Base-by-base conservation (phyloP, 371 early-diverging fungal species). In the Blyttiomyces sp. region DNA sequence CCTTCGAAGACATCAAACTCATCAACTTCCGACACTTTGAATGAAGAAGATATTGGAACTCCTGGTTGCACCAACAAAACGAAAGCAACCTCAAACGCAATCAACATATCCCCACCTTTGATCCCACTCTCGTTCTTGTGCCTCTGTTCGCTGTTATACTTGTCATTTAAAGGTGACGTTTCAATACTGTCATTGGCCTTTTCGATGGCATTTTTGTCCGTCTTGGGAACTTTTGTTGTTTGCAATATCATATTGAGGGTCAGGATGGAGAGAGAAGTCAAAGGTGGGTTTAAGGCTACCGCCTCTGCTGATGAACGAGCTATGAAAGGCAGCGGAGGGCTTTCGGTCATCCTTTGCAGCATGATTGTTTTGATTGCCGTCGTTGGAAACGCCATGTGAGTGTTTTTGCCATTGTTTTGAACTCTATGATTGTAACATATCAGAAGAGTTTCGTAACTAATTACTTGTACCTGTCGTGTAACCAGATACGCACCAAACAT, bases 131-230 rank as follows among this genome's bases (percentile, higher is more conserved):
- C 62, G 0, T 85, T 85, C 59, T 58, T 80, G 23, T 44, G 72
- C 2, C 58, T 81, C 23, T 79, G 74, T 49, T 44, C 75, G 24
- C 76, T 73, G 2, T 60, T 84, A 24, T 80, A 71, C 59, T 57
- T 64, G 3, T 74, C 77, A 43, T 70, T 74, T 4, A 58, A 69
- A 3, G 82, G 81, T 16, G 71, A 81, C 48, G 62, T 75, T 0
- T 76, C 74, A 0, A 73, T 75, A 1, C 60, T 84, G 26, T 77
- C 81, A 0, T 79, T 81, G 39, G 74, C 82, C 9, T 84, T 82
- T 70, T 70, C 79, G 13, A 77, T 84, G 7, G 68, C 82, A 0
- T 82, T 84, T 55, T 65, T 84, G 2, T 63, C 74, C 30, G 76
- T 77, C 30, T 49, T 84, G 26, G 63, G 68, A 19, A 73, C 70